Evolutionary conservation across 2,329 filamentous ascomycete species (phyloP), one percentile per base, ranked within the genome.

Genomic region (Rhexocercosporidium sp.): DNA sequence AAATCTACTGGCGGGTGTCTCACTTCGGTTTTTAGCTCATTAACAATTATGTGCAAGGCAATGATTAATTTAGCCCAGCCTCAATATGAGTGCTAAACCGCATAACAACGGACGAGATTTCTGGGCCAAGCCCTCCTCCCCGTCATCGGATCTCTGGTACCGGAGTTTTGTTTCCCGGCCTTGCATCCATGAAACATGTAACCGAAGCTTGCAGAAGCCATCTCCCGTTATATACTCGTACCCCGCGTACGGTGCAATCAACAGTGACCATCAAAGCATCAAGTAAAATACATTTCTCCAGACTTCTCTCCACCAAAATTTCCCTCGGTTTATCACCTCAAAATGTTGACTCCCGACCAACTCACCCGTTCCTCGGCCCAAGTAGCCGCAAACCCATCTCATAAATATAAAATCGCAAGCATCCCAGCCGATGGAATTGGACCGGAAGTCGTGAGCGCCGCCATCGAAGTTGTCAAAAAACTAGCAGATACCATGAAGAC

Each of bases 351-450:
- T 31, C 22, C 29, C 9, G 57, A 29, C 22, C 57, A 60, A 64
- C 27, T 63, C 6, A 57, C 31, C 27, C 29, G 60, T 49, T 62
- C 56, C 8, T 47, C 61, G 6, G 39, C 37, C 29, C 49, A 64
- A 9, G 61, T 49, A 2, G 22, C 56, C 18, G 54, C 61, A 57
- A 64, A 34, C 18, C 61, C 51, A 59, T 53, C 16, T 44, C 66
- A 63, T 47, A 57, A 56, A 11, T 72, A 85, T 72, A 81, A 76
- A 53, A 84, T 88, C 69, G 83, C 86, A 66, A 84, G 86, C 41
- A 87, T 90, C 68, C 84, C 88, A 6, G 86, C 85, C n/a, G 86
- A 90, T 75, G 86, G 88, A 31, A 89, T 90, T 59, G 87, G 88
- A 27, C 80, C 81, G 1, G 87, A 90, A 75, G 86, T 90, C 34